Percentiles rank a stretch among this genome's conserved stretches.
Conservation (phyloP, 306 rosid genomes). For the Dryas alaskensis region DNA sequence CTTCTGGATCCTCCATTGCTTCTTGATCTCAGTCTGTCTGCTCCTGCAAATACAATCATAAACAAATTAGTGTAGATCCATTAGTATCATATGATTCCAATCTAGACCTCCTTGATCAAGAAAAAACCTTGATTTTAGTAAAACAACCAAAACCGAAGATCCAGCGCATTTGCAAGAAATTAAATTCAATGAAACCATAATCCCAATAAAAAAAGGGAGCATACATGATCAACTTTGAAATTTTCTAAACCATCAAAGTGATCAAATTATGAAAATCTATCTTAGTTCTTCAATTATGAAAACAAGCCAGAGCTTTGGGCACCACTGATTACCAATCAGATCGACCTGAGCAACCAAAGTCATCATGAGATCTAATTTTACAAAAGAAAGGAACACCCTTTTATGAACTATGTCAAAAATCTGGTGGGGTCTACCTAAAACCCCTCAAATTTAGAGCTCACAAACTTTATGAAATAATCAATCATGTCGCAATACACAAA, state of each 20-base stretch:
- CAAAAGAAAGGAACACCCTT: constrained; percentile 3
- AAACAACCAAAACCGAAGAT: not conserved
- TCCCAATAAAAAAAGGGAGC: constrained; percentile 7
- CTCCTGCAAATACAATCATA: constrained; percentile 46
- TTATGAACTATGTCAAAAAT: constrained; percentile 26
- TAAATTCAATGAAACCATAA: constrained; percentile 25
- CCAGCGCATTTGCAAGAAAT: not conserved
- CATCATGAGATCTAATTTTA: constrained; percentile 36
- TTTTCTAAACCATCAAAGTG: not conserved
- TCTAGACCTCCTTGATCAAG: not conserved
- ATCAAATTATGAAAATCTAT: constrained; percentile 4
- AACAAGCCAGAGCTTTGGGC: constrained; percentile 15
- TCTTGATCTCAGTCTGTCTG: constrained; percentile 57
- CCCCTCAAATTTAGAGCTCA: constrained; percentile 16
- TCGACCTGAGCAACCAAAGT: constrained; percentile 20
- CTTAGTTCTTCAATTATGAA: constrained; percentile 3
- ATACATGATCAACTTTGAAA: constrained; percentile 9
- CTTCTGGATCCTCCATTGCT: constrained; percentile 59
- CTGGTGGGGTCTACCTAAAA: constrained; percentile 34
- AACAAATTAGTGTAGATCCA: constrained; percentile 27
- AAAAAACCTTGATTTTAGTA: constrained; percentile 7
- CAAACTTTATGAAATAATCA: constrained; percentile 10
- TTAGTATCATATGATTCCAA: constrained; percentile 15
- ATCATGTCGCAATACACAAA: constrained; percentile 13
- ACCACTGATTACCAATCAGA: constrained; percentile 19